Conservation (phyloP, 2,329 filamentous ascomycete species). For the Hymenotorrendiella dingleyae region DNA sequence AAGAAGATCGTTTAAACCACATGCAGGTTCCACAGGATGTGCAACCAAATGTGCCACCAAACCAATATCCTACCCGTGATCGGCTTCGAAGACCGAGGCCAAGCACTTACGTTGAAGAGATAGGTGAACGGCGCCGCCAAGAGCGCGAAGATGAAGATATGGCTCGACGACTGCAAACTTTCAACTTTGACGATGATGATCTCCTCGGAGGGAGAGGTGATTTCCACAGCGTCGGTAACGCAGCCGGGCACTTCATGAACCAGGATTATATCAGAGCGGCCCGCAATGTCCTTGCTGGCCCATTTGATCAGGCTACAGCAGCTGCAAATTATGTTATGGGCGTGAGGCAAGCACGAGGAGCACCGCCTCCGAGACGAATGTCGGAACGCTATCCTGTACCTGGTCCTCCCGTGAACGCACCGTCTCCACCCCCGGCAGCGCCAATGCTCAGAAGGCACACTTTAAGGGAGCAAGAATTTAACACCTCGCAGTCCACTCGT, state of each 20-base stretch:
- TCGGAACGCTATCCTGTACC: slow-evolving; percentile 18
- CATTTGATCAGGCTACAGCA: slow-evolving; percentile 29
- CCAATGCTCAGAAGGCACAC: slow-evolving; percentile 25
- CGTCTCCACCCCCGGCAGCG: slow-evolving; percentile 14
- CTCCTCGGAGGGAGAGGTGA: slow-evolving; percentile 41
- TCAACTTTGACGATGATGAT: slow-evolving; percentile 32
- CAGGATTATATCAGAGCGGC: slow-evolving; percentile 46
- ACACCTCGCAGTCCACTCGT: slow-evolving; percentile 12
- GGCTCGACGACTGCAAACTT: slow-evolving; percentile 44
- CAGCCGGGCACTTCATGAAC: slow-evolving; percentile 53
- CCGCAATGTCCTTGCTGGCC: slow-evolving; percentile 30
- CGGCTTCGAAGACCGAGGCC: slow-evolving; percentile 27
- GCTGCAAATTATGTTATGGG: slow-evolving; percentile 31
- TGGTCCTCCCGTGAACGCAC: slow-evolving; percentile 2
- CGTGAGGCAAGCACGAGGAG: slow-evolving; percentile 20
- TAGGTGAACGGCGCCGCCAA: slow-evolving; percentile 34
- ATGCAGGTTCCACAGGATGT: slow-evolving; percentile 41
- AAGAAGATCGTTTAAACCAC: slow-evolving; percentile 49
- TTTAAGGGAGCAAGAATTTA: slow-evolving; percentile 21
- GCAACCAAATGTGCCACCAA: slow-evolving; percentile 25
- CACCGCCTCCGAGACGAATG: slow-evolving; percentile 15
- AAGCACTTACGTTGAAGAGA: slow-evolving; percentile 32
- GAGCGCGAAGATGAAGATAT: slow-evolving; percentile 43
- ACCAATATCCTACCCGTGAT: slow-evolving; percentile 18
- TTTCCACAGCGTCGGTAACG: slow-evolving; percentile 42